Evolutionary conservation across 176 grass and related monocot genomes (phyloP).

Genomic region (Bonia amplexicaulis): DNA sequence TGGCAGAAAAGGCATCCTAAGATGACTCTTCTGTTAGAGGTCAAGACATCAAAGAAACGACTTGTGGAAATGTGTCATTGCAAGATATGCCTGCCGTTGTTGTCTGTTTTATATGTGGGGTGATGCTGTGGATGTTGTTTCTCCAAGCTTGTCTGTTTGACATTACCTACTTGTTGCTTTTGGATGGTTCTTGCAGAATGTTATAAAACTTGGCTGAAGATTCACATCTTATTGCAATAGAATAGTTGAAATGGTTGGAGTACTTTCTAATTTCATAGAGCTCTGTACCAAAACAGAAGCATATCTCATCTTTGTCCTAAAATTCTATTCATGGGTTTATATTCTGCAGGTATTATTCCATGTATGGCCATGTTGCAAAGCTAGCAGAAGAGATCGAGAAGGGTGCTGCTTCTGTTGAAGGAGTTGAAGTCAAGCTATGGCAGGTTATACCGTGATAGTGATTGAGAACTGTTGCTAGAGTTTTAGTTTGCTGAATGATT

Average conservation of each 20-base stretch:
- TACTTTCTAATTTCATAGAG: background rate
- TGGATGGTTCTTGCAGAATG: background rate
- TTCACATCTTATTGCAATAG: background rate
- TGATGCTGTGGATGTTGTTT: background rate
- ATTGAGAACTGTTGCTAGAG: background rate
- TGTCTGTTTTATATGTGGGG: background rate
- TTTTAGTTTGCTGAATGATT: background rate
- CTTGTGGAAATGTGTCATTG: background rate
- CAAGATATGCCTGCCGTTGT: background rate
- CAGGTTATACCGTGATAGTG: constrained; percentile 35
- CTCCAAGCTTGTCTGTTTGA: background rate
- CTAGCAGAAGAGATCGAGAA: constrained; percentile 71
- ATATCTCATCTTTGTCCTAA: background rate
- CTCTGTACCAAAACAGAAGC: background rate
- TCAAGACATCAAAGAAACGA: background rate
- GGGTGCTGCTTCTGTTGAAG: constrained; percentile 55
- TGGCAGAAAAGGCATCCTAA: background rate
- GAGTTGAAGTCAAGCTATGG: constrained; percentile 58
- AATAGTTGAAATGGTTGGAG: background rate
- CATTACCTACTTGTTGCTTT: background rate
- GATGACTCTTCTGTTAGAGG: background rate
- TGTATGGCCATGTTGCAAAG: constrained; percentile 71
- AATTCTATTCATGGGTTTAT: background rate
- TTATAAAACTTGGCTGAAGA: background rate
- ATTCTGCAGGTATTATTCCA: constrained; percentile 66